These are phyloP conservation scores for Nicotiana sylvestris DNA, from an alignment of 257 asterid species.

Conservation along the genomic window DNA sequence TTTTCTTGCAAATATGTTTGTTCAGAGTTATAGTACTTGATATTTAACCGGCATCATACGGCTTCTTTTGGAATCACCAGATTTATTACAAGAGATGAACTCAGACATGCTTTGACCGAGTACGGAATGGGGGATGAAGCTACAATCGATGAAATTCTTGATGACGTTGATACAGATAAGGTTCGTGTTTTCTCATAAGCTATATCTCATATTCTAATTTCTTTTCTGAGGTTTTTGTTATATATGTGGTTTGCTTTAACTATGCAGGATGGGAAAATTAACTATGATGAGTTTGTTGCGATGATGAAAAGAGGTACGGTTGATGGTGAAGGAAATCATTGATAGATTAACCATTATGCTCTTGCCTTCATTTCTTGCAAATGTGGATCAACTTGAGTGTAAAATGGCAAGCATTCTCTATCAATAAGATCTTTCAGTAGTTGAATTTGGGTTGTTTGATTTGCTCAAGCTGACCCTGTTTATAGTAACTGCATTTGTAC, in stretches of 20 bases:
- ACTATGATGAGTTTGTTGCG: neutral
- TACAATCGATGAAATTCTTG: constrained; percentile 15
- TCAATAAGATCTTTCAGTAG: neutral
- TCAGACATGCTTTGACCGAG: constrained; percentile 14
- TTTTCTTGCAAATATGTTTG: neutral
- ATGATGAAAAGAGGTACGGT: neutral
- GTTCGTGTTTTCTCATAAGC: neutral
- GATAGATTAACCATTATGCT: neutral
- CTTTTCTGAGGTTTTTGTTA: neutral
- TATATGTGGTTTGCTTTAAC: neutral
- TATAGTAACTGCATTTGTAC: neutral
- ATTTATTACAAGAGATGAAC: constrained; percentile 17
- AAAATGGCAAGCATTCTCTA: neutral
- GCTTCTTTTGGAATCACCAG: constrained; percentile 1
- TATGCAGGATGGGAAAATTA: neutral
- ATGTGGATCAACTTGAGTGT: neutral
- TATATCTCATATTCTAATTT: neutral
- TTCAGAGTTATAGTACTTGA: neutral
- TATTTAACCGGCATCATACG: neutral
- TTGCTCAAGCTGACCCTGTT: neutral
- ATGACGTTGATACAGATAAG: constrained; percentile 18
- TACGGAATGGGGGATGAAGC: constrained; percentile 19
- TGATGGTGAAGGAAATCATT: neutral
- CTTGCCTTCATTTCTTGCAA: neutral
- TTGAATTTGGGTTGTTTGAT: neutral